Percentiles rank a stretch among this genome's conserved stretches.
Evolutionary conservation across 2,329 filamentous ascomycete genomes (phyloP).

Genomic region (Xylariaceae sp.): DNA sequence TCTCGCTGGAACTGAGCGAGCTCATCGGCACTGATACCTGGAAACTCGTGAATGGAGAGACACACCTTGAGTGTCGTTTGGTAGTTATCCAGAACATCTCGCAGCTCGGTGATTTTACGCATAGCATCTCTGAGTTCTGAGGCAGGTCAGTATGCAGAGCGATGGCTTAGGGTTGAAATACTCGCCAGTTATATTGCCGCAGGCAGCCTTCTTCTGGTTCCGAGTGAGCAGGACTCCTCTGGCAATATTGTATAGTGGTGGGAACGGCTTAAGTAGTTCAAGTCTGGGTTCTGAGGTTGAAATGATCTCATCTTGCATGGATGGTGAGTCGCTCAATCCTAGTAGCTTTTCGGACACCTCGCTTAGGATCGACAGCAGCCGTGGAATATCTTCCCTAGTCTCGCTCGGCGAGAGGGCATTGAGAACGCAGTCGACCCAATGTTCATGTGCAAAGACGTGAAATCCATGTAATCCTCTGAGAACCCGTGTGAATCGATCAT

Average conservation of each 20-base stretch:
- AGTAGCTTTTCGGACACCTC: conserved; percentile 1
- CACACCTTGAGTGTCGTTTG: conserved; percentile 1
- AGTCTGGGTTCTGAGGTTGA: neutral
- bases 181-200: neutral
- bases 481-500: neutral
- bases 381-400: neutral
- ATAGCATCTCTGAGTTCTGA: neutral
- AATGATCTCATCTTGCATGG: neutral
- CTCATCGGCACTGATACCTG: conserved; percentile 4
- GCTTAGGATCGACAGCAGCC: neutral
- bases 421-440: conserved; percentile 14
- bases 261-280: conserved; percentile 1
- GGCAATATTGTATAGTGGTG: neutral
- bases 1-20: conserved; percentile 3
- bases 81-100: conserved; percentile 5
- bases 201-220: neutral
- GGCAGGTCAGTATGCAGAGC: neutral
- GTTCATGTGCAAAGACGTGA: conserved; percentile 6
- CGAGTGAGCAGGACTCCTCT: neutral
- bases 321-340: neutral
- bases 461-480: conserved; percentile 12
- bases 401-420: neutral
- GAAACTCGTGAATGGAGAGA: conserved; percentile 1
- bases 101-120: neutral
- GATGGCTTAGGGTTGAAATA: neutral